Evolutionary conservation across 2,329 filamentous ascomycete species (phyloP).

Genomic region (Penicillium griseofulvum): DNA sequence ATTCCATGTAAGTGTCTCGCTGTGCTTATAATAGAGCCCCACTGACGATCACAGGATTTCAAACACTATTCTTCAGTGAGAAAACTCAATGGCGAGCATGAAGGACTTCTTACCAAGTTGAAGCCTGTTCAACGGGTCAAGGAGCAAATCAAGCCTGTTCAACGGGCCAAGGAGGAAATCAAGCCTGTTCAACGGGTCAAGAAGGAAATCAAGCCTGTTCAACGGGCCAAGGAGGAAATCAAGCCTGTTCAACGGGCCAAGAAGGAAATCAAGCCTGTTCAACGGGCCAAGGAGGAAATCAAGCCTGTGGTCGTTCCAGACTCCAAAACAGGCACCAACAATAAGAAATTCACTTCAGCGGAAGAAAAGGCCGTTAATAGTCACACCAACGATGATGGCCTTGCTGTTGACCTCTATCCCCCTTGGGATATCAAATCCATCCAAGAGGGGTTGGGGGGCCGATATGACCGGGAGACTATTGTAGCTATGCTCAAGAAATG

Average conservation of each 20-base stretch:
- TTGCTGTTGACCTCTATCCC: conserved; percentile 42
- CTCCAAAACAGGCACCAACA: not conserved
- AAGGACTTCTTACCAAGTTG: conserved; percentile 47
- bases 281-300: not conserved
- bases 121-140: conserved; percentile 33
- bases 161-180: too few relatives aligned
- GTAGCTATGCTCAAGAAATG: conserved; percentile 53
- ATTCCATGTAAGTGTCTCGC: conserved; percentile 55
- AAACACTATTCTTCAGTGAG: conserved; percentile 68
- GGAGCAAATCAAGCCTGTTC: conserved; percentile 1
- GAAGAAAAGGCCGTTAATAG: not conserved
- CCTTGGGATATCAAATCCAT: conserved; percentile 59
- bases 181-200: too few relatives aligned
- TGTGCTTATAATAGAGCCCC: not conserved
- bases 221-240: too few relatives aligned
- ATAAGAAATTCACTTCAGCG: too few relatives aligned
- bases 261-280: conserved; percentile 43
- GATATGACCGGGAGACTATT: conserved; percentile 51
- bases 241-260: conserved; percentile 33
- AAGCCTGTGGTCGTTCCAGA: conserved; percentile 17
- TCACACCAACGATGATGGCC: conserved; percentile 10
- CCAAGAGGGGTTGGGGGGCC: conserved; percentile 51
- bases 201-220: conserved; percentile 1
- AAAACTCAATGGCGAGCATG: conserved; percentile 58
- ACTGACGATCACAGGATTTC: conserved; percentile 49